phyloP scores from a whole-genome alignment of 2,329 filamentous ascomycete species.

The Alternaria panax region DNA sequence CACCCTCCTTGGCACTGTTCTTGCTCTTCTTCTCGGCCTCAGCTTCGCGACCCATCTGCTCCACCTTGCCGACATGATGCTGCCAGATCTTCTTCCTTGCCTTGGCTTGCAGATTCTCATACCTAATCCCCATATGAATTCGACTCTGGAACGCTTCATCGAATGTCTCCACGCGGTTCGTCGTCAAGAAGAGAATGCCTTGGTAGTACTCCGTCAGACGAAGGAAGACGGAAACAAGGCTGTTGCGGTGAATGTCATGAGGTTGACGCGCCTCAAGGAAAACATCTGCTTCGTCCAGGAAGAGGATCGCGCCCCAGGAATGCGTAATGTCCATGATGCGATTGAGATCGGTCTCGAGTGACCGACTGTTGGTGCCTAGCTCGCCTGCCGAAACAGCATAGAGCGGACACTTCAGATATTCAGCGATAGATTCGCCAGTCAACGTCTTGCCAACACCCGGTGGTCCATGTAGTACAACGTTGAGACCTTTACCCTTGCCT shows the following conservation, averaged over 20 bases:
- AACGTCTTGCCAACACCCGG: slow-evolving; percentile 90
- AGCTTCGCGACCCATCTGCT: slow-evolving; percentile 55
- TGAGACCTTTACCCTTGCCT: slow-evolving; percentile 86
- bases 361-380: slow-evolving; percentile 75
- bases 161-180: slow-evolving; percentile 86
- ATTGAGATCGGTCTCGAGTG: slow-evolving; percentile 77
- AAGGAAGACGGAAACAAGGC: slow-evolving; percentile 85
- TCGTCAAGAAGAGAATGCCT: slow-evolving; percentile 88
- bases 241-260: slow-evolving; percentile 84
- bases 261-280: slow-evolving; percentile 79
- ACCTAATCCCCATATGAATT: slow-evolving; percentile 84
- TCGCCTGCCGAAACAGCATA: slow-evolving; percentile 86
- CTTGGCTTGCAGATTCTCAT: slow-evolving; percentile 74
- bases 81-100: slow-evolving; percentile 83
- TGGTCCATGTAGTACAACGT: slow-evolving; percentile 77
- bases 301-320: slow-evolving; percentile 82
- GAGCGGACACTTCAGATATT: slow-evolving; percentile 79
- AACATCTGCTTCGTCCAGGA: slow-evolving; percentile 75
- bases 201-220: slow-evolving; percentile 90
- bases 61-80: slow-evolving; percentile 79
- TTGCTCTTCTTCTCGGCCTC: slow-evolving; percentile 62
- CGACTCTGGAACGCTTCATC: slow-evolving; percentile 85
- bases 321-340: slow-evolving; percentile 87
- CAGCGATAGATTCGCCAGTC: slow-evolving; percentile 85
- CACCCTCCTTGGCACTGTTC: neutral